Evolutionary conservation across 768 basidiomycete species (phyloP), one percentile per base, ranked within the genome.

Genomic region (Termitomyces sp.): DNA sequence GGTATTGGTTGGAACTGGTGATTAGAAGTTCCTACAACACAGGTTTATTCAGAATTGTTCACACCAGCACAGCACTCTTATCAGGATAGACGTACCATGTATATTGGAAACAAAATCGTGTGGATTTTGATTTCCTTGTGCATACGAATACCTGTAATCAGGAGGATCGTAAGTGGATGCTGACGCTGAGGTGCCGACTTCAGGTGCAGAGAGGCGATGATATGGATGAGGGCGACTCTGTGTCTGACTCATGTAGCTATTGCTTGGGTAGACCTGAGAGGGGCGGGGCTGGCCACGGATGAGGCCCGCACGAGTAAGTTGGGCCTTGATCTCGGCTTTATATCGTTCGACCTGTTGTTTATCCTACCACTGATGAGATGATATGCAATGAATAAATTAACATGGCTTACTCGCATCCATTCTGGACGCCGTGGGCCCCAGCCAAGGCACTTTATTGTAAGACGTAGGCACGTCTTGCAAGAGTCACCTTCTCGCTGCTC

Each of bases 401-500:
- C 22, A 35, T 26, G 24, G 67, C 74, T 67, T 62, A 92, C 90
- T 63, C 89, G 75, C 89, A 92, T 90, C 90, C 90, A 92, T 56
- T 92, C 90, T n/a, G 90, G 91, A 52, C 91, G 81, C 66, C 82
- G 87, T 8, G 85, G 76, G 3, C 91, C 91, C 91, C 91, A 93
- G 13, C 91, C 91, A 4, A 93, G 76, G 71, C 91, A 93, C 52
- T 87, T 79, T 65, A 93, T 90, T 49, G 85, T 86, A 38, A 93
- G 77, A 52, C 91, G 87, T 58, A 83, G 79, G 69, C 91, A 93
- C 1, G 91, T 93, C 63, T 82, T 79, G 72, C 90, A 93, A 2
- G 90, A 87, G 70, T 89, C 83, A 59, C 83, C 86, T 66, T 88
- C 86, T 62, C 88, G 84, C 62, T 90, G 85, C 66, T 93, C 90